Percentiles rank a stretch among this genome's conserved stretches.
phyloP scores from a whole-genome alignment of 148 eudicot genomes.

The Drosera capensis region DNA sequence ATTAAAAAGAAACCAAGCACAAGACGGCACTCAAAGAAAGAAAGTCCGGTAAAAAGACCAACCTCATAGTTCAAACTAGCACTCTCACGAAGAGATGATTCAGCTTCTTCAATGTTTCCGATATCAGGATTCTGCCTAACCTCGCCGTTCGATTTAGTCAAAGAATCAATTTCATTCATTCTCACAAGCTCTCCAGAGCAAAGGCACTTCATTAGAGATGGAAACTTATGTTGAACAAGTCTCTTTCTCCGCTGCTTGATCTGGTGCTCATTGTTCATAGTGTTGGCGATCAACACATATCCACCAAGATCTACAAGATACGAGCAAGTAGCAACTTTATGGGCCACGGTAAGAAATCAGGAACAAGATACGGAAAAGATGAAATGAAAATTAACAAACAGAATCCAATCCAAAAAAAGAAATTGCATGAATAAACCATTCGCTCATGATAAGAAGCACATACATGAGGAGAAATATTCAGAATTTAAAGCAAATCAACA shows the following conservation, averaged over 20 bases:
- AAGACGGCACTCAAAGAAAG: neutral
- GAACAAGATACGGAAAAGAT: too few relatives aligned
- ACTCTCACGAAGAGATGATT: constrained; percentile 75
- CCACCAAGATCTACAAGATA: constrained; percentile 6
- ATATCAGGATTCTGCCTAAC: constrained; percentile 32
- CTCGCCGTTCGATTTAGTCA: constrained; percentile 36
- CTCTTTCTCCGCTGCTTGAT: constrained; percentile 13
- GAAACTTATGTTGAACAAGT: constrained; percentile 8
- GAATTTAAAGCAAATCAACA: too few relatives aligned
- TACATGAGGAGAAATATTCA: too few relatives aligned
- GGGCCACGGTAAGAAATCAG: too few relatives aligned
- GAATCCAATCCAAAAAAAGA: too few relatives aligned
- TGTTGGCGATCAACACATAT: constrained; percentile 10
- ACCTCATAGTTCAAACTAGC: constrained; percentile 86
- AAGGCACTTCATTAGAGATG: constrained; percentile 54
- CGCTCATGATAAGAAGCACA: too few relatives aligned
- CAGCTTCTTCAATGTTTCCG: constrained; percentile 85
- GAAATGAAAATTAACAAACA: too few relatives aligned
- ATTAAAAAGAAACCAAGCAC: constrained; percentile 2
- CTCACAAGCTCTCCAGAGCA: constrained; percentile 45
- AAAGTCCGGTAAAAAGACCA: constrained; percentile 4
- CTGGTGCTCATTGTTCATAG: constrained; percentile 23
- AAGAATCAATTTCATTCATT: constrained; percentile 28
- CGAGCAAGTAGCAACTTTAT: too few relatives aligned
- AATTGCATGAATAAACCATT: too few relatives aligned